Base-by-base conservation (phyloP, 1,284 basidiomycete species). In the Fistulinella cinereoalba region DNA sequence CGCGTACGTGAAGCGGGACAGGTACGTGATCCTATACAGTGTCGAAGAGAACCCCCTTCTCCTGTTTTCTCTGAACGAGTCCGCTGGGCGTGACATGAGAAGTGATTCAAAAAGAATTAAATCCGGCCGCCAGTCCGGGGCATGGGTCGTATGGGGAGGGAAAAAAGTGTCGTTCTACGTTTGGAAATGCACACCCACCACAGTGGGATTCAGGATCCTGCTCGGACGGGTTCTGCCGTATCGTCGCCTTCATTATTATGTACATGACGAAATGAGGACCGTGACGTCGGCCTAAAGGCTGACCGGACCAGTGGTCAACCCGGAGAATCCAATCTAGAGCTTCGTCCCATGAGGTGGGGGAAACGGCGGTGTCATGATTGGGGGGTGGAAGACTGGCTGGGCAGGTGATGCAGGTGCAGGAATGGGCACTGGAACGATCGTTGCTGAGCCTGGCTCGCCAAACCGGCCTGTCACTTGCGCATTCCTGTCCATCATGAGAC, bases 401-500 rank as follows among this genome's bases (percentile, higher is more conserved):
- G 15, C 37, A 19, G 57, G 57, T 21, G 53, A 49, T 34, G 39
- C 37, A 1, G 64, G 58, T 2, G 51, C 51, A 44, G 63, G 57
- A 42, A 57, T 45, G 19, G 61, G 58, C 12, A 62, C 55, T 28
- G 63, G 61, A 11, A 50, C 29, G 1, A 31, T 42, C 18, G 25
- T 43, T 8, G 45, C 32, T 11, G 49, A 39, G 18, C 47, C 48
- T 45, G 49, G 55, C 47, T 56, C 66, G 12, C 53, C 53, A 2
- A 56, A 39, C 15, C 74, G 65, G 31, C 74, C 75, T 19, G 73
- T 76, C 37, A 76, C 66, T 52, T 78, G 76, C 8, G 75, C 74
- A 62, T 81, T 82, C 46, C 81, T 71, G 37, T 83, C 81, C 77
- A 84, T 78, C 78, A 85, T 79, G 50, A 85, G 75, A 41, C 75